Conservation (phyloP, 495 filamentous ascomycete species). For the Podospora fimiseda region DNA sequence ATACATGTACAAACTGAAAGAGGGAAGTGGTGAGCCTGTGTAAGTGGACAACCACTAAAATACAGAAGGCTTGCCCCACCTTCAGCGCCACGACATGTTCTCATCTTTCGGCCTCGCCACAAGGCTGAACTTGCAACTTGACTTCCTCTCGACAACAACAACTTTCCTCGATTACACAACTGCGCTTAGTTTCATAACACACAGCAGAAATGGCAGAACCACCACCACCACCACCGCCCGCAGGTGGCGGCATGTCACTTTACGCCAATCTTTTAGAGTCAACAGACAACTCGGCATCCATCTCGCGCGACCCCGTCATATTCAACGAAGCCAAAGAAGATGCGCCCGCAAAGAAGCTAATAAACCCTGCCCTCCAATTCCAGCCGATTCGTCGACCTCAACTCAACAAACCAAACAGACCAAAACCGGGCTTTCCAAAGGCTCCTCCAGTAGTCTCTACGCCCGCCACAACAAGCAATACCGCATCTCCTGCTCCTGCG, state of each 20-base stretch:
- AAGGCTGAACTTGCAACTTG: slow-evolving; percentile 11
- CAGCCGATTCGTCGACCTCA: slow-evolving; percentile 72
- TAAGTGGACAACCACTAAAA: background rate
- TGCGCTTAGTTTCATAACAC: background rate
- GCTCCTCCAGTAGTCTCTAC: slow-evolving; percentile 23
- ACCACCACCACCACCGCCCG: slow-evolving; percentile 16
- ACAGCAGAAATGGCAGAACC: slow-evolving; percentile 8
- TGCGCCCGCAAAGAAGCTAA: slow-evolving; percentile 59
- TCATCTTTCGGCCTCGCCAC: slow-evolving; percentile 7
- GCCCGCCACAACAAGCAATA: slow-evolving; percentile 3
- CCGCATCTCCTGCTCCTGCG: slow-evolving; percentile 21
- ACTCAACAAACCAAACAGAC: slow-evolving; percentile 58
- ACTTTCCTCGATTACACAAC: background rate
- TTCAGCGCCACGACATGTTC: background rate
- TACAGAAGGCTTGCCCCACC: background rate
- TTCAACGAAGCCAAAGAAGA: slow-evolving; percentile 59
- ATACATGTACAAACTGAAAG: too few species aligned
- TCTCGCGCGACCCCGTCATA: slow-evolving; percentile 72
- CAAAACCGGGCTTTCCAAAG: slow-evolving; percentile 55
- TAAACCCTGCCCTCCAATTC: slow-evolving; percentile 78
- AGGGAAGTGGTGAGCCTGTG: background rate
- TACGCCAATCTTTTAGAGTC: slow-evolving; percentile 53
- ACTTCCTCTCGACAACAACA: background rate
- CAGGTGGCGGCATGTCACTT: slow-evolving; percentile 42
- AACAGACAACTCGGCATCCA: slow-evolving; percentile 50